Evolutionary conservation across 495 filamentous ascomycete species (phyloP), one percentile per base, ranked within the genome.

Genomic region (Trichoderma erinaceum): DNA sequence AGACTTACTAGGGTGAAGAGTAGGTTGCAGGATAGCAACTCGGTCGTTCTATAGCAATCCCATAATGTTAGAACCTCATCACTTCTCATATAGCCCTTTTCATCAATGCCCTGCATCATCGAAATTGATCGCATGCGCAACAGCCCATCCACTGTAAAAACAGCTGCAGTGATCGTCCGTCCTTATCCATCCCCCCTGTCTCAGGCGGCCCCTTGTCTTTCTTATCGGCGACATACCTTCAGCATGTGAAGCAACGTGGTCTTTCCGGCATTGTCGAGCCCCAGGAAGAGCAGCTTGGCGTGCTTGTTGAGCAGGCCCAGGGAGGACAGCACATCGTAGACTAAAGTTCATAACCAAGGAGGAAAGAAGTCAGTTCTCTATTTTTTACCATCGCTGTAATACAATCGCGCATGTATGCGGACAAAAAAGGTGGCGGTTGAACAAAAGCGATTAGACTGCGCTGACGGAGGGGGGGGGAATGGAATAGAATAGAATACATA

Each of bases 201-300:
- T 25, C 58, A 63, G 2, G 23, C 58, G n/a, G n/a, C 58, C 23
- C 44, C 44, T 25, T 63, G 58, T 63, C 23, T 2, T 63, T 23
- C 23, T 48, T 29, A 64, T 35, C 64, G 25, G 32, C 32, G 27
- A 32, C 87, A 75, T 78, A 92, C 90, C 90, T 97, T 97, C 77
- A 96, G 78, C 92, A 95, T 93, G 78, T 94, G 90, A 71, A 95
- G 79, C 66, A 94, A 80, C 41, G 95, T 98, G 23, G 96, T 99
- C 84, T 99, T 97, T 78, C 94, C 95, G 63, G 95, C 95, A 85
- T 97, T 97, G 79, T 99, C 95, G 69, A 97, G 89, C 69, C 94
- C 92, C 61, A 97, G 88, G 79, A 96, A 96, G 66, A 96, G 87
- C 58, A 97, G 87, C 85, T 97, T 96, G 70, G 90, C 92, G 77